Evolutionary conservation across 2,329 filamentous ascomycete genomes (phyloP).

Genomic region (Aspergillus tubingensis): DNA sequence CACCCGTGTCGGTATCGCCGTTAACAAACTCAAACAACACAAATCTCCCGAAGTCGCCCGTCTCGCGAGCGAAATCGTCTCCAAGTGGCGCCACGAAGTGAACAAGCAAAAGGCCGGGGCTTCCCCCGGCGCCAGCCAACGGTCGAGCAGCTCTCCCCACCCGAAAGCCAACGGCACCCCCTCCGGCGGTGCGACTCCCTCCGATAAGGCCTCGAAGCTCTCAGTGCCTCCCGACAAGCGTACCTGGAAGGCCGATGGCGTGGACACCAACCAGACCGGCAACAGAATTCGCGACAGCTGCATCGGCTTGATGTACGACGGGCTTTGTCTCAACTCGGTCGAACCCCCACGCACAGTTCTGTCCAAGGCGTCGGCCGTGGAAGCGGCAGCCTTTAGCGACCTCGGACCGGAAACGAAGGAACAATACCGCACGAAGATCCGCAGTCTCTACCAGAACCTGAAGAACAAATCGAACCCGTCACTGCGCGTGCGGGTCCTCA

Average conservation of each 20-base stretch:
- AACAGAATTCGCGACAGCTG: constrained; percentile 76
- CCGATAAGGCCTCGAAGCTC: constrained; percentile 55
- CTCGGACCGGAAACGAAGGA: constrained; percentile 69
- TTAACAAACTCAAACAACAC: constrained; percentile 82
- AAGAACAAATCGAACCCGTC: constrained; percentile 86
- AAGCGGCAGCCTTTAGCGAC: constrained; percentile 70
- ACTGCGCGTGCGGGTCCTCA: constrained; percentile 74
- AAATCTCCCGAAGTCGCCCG: constrained; percentile 72
- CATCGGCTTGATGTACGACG: constrained; percentile 91
- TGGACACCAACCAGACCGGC: constrained; percentile 75
- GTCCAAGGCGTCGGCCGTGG: constrained; percentile 66
- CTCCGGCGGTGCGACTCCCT: constrained; percentile 49
- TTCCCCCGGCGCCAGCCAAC: constrained; percentile 41
- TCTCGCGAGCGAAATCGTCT: constrained; percentile 78
- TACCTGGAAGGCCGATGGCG: constrained; percentile 76
- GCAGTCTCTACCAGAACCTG: constrained; percentile 90
- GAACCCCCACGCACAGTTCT: constrained; percentile 67
- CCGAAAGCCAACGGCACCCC: constrained; percentile 54
- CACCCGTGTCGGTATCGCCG: constrained; percentile 86
- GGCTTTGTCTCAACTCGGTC: constrained; percentile 71
- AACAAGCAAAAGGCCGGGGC: constrained; percentile 50
- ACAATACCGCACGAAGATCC: constrained; percentile 84
- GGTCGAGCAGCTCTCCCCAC: constrained; percentile 44
- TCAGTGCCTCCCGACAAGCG: constrained; percentile 71
- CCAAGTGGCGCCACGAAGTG: constrained; percentile 59